These are phyloP conservation scores for Rhododendron simsii DNA, from an alignment of 148 eudicot species.

Conservation along the genomic window DNA sequence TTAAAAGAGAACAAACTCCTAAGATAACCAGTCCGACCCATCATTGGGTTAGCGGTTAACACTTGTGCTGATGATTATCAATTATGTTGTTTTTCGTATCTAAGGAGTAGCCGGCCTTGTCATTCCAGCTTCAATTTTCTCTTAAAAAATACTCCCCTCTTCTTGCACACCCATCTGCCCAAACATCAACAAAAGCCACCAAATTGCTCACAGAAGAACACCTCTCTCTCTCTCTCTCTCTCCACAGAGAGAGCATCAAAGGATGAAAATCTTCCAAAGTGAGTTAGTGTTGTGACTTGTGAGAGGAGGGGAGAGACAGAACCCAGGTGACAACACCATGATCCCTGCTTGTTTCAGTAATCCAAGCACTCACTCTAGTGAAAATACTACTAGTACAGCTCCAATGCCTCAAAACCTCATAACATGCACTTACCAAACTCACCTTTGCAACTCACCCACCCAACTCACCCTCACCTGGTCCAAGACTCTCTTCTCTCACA, in stretches of 20 bases:
- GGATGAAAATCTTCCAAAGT: background rate
- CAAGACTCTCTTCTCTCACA: conserved; percentile 39
- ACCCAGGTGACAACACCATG: background rate
- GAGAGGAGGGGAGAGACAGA: background rate
- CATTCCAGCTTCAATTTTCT: background rate
- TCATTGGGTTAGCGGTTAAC: background rate
- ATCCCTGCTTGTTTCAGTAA: conserved; percentile 53
- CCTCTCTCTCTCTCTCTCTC: background rate
- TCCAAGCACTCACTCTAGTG: conserved; percentile 19
- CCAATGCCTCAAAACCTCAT: conserved; percentile 35
- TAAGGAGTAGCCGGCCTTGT: background rate
- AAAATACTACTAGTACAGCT: background rate
- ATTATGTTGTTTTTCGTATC: background rate
- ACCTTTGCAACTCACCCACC: conserved; percentile 34
- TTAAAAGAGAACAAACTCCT: background rate
- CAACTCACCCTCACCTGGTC: conserved; percentile 61
- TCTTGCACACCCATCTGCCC: background rate
- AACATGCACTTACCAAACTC: conserved; percentile 53
- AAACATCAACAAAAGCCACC: background rate
- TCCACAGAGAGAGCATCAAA: background rate
- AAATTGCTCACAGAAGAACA: background rate
- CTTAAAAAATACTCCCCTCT: background rate
- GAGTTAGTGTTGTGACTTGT: background rate
- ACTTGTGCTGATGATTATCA: background rate
- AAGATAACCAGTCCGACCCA: too few relatives aligned